phyloP scores from a whole-genome alignment of 2,329 filamentous ascomycete species.

The Cladobotryum mycophilum region DNA sequence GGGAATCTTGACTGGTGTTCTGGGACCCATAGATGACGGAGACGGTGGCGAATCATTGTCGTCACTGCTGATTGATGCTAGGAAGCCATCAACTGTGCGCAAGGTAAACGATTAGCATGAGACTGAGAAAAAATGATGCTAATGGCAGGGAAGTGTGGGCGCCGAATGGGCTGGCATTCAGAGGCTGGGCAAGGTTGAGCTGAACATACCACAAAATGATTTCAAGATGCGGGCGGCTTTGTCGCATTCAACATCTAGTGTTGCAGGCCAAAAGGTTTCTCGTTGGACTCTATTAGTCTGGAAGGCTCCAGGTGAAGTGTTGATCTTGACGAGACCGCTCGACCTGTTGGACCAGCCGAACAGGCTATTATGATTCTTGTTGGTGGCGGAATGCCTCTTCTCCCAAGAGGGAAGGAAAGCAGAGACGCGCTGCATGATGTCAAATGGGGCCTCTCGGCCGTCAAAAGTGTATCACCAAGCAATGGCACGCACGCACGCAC shows the following conservation, averaged over 20 bases:
- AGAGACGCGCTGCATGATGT: slow-evolving; percentile 39
- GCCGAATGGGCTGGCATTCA: no score
- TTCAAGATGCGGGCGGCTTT: slow-evolving; percentile 85
- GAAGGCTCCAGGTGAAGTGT: slow-evolving; percentile 28
- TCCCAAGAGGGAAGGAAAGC: slow-evolving; percentile 40
- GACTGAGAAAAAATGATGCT: background rate
- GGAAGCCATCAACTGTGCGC: slow-evolving; percentile 49
- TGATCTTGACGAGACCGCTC: slow-evolving; percentile 32
- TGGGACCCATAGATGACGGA: slow-evolving; percentile 34
- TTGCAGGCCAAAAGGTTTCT: slow-evolving; percentile 80
- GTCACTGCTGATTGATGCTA: slow-evolving; percentile 36
- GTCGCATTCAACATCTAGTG: slow-evolving; percentile 81
- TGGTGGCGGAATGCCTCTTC: slow-evolving; percentile 33
- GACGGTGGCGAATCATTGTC: slow-evolving; percentile 23
- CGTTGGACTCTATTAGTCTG: slow-evolving; percentile 26
- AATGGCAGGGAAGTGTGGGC: background rate
- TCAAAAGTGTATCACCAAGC: slow-evolving; percentile 21
- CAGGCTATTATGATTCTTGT: slow-evolving; percentile 23
- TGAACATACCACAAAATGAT: slow-evolving; percentile 72
- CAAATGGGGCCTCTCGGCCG: slow-evolving; percentile 28
- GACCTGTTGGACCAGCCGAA: slow-evolving; percentile 45
- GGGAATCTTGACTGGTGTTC: slow-evolving; percentile 46
- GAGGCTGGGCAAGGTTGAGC: background rate
- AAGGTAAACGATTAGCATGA: background rate
- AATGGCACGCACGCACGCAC: slow-evolving; percentile 16